These are phyloP conservation scores for Tuber umbilicatum DNA, from an alignment of 495 filamentous ascomycete species.

Conservation along the genomic window DNA sequence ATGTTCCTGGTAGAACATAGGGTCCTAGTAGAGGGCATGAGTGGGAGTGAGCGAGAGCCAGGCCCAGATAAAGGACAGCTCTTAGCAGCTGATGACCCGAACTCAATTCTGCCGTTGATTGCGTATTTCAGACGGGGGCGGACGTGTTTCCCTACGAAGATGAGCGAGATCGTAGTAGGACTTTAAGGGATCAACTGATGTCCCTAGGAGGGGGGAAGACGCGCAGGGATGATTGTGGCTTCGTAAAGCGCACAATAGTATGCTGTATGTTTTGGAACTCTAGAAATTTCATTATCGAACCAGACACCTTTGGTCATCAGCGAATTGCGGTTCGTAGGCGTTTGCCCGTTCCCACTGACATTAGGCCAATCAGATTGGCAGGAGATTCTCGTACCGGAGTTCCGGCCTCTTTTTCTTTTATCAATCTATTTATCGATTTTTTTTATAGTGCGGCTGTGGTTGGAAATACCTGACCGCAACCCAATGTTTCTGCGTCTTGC, in stretches of 20 bases:
- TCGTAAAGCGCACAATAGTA: neutral
- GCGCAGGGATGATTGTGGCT: neutral
- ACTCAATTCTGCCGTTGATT: neutral
- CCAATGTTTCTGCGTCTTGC: neutral
- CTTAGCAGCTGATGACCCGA: neutral
- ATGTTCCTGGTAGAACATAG: neutral
- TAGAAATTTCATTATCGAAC: neutral
- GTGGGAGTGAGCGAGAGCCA: neutral
- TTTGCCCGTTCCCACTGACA: neutral
- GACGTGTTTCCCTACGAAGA: neutral
- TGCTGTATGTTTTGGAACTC: neutral
- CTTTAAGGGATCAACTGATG: constrained; percentile 2
- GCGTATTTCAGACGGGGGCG: neutral
- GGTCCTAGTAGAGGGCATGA: neutral
- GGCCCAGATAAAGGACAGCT: neutral
- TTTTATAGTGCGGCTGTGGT: constrained; percentile 2
- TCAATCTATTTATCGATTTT: neutral
- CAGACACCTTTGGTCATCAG: neutral
- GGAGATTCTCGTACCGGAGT: neutral
- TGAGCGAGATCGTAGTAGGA: neutral
- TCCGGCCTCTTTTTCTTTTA: neutral
- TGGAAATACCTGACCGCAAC: neutral
- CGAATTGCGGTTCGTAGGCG: neutral
- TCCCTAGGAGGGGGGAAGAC: neutral
- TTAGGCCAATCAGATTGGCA: neutral